Evolutionary conservation across 495 filamentous ascomycete genomes (phyloP).

Genomic region (Polyplosphaeria fusca): DNA sequence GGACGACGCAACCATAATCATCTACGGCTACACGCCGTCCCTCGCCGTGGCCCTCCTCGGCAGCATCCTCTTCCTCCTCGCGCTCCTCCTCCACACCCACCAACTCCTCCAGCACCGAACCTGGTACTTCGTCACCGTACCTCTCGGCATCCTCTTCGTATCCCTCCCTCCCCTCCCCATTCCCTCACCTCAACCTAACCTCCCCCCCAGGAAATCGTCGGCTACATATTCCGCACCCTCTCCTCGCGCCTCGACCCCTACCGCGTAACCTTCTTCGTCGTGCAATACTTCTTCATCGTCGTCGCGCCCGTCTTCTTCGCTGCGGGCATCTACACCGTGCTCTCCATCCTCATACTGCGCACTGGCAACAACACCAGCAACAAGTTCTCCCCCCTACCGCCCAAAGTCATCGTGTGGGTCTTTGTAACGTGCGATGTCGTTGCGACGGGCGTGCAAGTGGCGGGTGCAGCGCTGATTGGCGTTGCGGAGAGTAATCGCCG

Average conservation of each 20-base stretch:
- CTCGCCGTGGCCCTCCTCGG: conserved; percentile 51
- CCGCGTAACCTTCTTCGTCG: conserved; percentile 51
- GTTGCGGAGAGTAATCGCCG: conserved; percentile 20
- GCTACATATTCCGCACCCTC: conserved; percentile 55
- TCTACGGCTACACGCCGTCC: conserved; percentile 45
- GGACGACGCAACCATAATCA: conserved; percentile 29
- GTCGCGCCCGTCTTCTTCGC: conserved; percentile 55
- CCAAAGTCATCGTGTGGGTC: conserved; percentile 46
- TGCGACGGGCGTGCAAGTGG: conserved; percentile 50
- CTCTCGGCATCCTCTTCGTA: conserved; percentile 56
- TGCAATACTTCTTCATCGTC: conserved; percentile 61
- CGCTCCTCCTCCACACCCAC: conserved; percentile 47
- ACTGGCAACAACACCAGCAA: conserved; percentile 34
- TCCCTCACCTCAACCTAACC: neutral
- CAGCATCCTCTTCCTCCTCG: conserved; percentile 49
- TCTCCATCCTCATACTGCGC: conserved; percentile 50
- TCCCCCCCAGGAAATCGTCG: conserved; percentile 47
- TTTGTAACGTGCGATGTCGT: conserved; percentile 55
- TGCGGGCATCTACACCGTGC: conserved; percentile 53
- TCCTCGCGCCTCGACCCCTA: conserved; percentile 48
- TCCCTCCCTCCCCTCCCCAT: conserved; percentile 25
- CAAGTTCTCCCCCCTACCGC: conserved; percentile 41
- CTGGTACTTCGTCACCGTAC: conserved; percentile 61
- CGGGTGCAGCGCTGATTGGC: conserved; percentile 46
- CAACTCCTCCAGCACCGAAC: conserved; percentile 49